These are phyloP conservation scores for Melastoma candidum DNA, from an alignment of 441 rosid genomes.

Conservation along the genomic window DNA sequence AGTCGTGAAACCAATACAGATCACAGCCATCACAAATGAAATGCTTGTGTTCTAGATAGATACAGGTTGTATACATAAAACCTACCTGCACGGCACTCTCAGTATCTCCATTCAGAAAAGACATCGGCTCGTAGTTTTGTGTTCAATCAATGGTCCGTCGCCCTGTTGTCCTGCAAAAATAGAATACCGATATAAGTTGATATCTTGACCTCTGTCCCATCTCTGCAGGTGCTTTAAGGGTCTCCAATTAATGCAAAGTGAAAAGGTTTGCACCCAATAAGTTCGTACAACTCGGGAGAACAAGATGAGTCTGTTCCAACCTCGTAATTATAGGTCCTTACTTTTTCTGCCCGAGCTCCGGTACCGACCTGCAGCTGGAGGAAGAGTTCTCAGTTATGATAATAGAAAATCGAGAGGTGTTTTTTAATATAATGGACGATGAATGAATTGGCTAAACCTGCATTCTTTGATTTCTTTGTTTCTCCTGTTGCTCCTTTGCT, in stretches of 20 bases:
- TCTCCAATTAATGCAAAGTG: not conserved
- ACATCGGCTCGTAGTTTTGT: conserved; percentile 66
- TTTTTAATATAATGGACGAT: conserved; percentile 11
- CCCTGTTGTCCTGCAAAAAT: conserved; percentile 69
- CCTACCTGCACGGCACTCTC: conserved; percentile 81
- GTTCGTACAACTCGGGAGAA: not conserved
- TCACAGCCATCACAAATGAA: not conserved
- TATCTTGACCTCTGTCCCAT: too few species aligned
- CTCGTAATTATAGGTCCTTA: conserved; percentile 86
- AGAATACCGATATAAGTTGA: not conserved
- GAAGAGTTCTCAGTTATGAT: too few species aligned
- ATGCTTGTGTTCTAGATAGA: too few species aligned
- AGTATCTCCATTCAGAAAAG: conserved; percentile 71
- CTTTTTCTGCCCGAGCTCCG: conserved; percentile 92
- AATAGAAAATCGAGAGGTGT: not conserved
- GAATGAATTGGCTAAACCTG: conserved; percentile 28
- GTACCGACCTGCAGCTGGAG: conserved; percentile 61
- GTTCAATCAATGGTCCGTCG: conserved; percentile 91
- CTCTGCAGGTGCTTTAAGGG: not conserved
- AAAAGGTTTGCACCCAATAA: not conserved
- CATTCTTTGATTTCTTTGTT: conserved; percentile 53
- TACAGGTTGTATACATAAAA: not conserved
- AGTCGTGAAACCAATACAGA: not conserved
- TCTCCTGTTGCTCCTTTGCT: conserved; percentile 84
- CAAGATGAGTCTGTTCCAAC: conserved; percentile 20